Evolutionary conservation across 2,329 filamentous ascomycete genomes (phyloP).

Genomic region (Curvularia lunata): DNA sequence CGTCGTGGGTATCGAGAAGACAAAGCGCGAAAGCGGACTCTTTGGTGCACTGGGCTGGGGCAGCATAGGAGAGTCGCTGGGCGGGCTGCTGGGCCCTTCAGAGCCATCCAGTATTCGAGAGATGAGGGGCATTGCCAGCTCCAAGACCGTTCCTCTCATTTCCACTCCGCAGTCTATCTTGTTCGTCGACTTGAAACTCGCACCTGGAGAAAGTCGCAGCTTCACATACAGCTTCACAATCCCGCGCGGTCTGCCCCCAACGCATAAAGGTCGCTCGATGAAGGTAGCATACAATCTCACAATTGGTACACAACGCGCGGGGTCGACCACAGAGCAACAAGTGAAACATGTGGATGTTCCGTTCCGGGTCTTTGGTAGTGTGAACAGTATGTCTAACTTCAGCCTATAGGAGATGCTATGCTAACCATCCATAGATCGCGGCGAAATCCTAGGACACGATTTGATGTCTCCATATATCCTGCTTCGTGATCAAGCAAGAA

Average conservation of each 20-base stretch:
- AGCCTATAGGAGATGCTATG: background rate
- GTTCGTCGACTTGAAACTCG: conserved; percentile 89
- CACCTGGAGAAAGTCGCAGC: conserved; percentile 84
- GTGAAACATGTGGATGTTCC: conserved; percentile 91
- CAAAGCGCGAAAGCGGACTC: conserved; percentile 77
- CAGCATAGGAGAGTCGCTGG: conserved; percentile 83
- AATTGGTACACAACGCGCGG: conserved; percentile 87
- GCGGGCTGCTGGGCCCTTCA: conserved; percentile 81
- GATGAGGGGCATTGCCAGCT: conserved; percentile 86
- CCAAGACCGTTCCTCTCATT: conserved; percentile 87
- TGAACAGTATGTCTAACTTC: conserved; percentile 65
- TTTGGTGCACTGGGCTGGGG: conserved; percentile 88
- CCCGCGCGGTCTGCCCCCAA: conserved; percentile 87
- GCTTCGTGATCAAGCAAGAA: conserved; percentile 78
- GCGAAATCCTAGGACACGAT: conserved; percentile 90
- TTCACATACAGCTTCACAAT: conserved; percentile 88
- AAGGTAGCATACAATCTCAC: conserved; percentile 92
- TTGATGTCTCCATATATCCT: conserved; percentile 93
- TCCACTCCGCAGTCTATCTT: conserved; percentile 94
- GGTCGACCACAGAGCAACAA: conserved; percentile 74
- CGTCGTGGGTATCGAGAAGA: conserved; percentile 79
- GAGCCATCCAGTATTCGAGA: conserved; percentile 94
- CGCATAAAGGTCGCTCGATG: conserved; percentile 87
- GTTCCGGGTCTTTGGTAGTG: conserved; percentile 90
- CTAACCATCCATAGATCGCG: conserved; percentile 60